Percentiles rank a stretch among this genome's conserved stretches.
Evolutionary conservation across 495 filamentous ascomycete species (phyloP).

Genomic region (Aspergillus coremiiformis): DNA sequence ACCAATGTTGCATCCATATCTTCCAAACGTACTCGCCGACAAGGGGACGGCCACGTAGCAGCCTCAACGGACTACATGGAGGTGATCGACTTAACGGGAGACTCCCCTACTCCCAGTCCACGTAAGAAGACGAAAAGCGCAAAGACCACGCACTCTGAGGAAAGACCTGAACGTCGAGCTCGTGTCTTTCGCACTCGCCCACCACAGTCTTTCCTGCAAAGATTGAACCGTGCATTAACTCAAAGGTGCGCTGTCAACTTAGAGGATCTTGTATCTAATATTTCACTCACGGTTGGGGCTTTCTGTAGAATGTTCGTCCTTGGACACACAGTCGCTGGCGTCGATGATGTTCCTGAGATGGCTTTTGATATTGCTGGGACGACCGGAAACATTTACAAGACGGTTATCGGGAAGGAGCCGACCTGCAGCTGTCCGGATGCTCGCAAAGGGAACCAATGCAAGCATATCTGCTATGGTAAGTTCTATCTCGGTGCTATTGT

Average conservation of each 20-base stretch:
- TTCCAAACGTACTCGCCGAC: background rate
- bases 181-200: constrained; percentile 31
- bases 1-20: background rate
- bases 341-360: constrained; percentile 40
- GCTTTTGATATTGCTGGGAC: constrained; percentile 63
- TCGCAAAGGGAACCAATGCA: constrained; percentile 62
- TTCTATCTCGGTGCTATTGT: background rate
- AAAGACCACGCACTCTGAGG: constrained; percentile 11
- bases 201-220: constrained; percentile 34
- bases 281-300: background rate
- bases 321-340: constrained; percentile 36
- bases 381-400: constrained; percentile 68
- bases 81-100: constrained; percentile 16
- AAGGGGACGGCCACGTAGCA: background rate
- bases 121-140: constrained; percentile 17
- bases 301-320: constrained; percentile 52
- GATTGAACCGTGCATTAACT: constrained; percentile 35
- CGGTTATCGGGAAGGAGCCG: constrained; percentile 48
- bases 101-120: constrained; percentile 3
- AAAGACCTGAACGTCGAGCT: constrained; percentile 30
- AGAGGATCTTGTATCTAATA: background rate
- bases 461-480: constrained; percentile 61
- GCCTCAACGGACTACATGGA: background rate
- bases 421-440: constrained; percentile 63
- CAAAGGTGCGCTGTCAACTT: constrained; percentile 28